A percentile compares a stretch with the other conserved stretches of the same genome.
phyloP scores from a whole-genome alignment of 192 early-diverging fungal species.

The Coemansia sp. region DNA sequence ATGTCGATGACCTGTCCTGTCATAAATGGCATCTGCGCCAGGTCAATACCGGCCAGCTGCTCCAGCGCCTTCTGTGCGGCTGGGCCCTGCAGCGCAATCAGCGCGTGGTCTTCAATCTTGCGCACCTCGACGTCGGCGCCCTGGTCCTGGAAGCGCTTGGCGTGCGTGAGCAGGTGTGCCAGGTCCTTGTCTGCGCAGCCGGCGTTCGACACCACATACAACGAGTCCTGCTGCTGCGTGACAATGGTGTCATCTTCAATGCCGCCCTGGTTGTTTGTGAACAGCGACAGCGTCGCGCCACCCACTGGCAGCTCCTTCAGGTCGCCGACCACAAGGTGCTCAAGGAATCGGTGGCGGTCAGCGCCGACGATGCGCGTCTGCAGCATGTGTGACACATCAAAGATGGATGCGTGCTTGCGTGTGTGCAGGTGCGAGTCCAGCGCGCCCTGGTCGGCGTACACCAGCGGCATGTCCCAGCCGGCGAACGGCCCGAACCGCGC shows the following conservation, averaged over 20 bases:
- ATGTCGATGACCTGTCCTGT: slow-evolving; percentile 67
- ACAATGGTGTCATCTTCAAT: slow-evolving; percentile 98
- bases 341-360: slow-evolving; percentile 84
- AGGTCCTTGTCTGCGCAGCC: slow-evolving; percentile 96
- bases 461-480: slow-evolving; percentile 95
- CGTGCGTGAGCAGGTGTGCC: slow-evolving; percentile 76
- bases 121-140: slow-evolving; percentile 88
- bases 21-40: slow-evolving; percentile 89
- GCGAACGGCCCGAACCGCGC: slow-evolving; percentile 98
- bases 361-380: slow-evolving; percentile 86
- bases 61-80: slow-evolving; percentile 69
- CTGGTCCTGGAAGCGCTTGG: slow-evolving; percentile 73
- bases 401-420: slow-evolving; percentile 83
- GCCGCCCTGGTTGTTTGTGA: slow-evolving; percentile 94
- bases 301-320: slow-evolving; percentile 73
- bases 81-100: slow-evolving; percentile 94
- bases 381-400: slow-evolving; percentile 99
- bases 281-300: slow-evolving; percentile 80
- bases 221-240: slow-evolving; percentile 73
- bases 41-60: slow-evolving; percentile 51
- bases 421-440: slow-evolving; percentile 89
- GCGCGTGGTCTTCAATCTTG: slow-evolving; percentile 78
- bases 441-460: slow-evolving; percentile 79
- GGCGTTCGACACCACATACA: slow-evolving; percentile 95
- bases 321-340: slow-evolving; percentile 85